phyloP scores from a whole-genome alignment of 1,139 yeast species.

The Waltiozyma sp. region DNA sequence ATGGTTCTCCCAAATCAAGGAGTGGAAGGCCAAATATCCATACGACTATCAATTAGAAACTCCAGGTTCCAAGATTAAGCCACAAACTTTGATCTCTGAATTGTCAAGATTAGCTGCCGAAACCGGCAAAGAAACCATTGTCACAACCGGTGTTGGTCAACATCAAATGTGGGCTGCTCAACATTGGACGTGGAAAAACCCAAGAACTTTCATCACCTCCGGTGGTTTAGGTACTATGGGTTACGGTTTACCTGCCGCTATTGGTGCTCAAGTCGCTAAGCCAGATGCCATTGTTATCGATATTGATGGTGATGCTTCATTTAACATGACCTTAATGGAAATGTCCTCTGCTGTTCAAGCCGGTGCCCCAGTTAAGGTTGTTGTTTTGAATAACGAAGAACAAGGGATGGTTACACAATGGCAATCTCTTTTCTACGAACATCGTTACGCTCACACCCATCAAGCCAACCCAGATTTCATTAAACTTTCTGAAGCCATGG shows the following conservation, averaged over 20 bases:
- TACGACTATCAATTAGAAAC: slow-evolving; percentile 69
- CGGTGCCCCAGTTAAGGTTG: slow-evolving; percentile 76
- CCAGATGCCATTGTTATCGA: slow-evolving; percentile 94
- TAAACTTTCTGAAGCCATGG: slow-evolving; percentile 92
- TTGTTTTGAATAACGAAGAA: slow-evolving; percentile 90
- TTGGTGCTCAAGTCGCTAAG: slow-evolving; percentile 94
- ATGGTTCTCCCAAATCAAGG: slow-evolving; percentile 66
- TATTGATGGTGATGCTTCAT: slow-evolving; percentile 97
- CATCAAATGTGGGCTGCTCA: slow-evolving; percentile 99
- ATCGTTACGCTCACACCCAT: slow-evolving; percentile 94
- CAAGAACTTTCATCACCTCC: slow-evolving; percentile 88
- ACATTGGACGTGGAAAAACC: slow-evolving; percentile 84
- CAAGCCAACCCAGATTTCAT: slow-evolving; percentile 89
- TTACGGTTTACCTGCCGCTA: slow-evolving; percentile 92
- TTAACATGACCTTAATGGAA: slow-evolving; percentile 93
- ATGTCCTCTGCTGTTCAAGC: slow-evolving; percentile 92
- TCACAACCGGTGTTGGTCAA: slow-evolving; percentile 98
- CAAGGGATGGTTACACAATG: slow-evolving; percentile 99
- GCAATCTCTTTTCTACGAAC: slow-evolving; percentile 95
- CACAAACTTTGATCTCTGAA: slow-evolving; percentile 81
- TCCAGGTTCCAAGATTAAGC: slow-evolving; percentile 76
- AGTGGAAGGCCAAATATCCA: slow-evolving; percentile 84
- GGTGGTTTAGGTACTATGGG: slow-evolving; percentile 99
- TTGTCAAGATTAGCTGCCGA: slow-evolving; percentile 61
- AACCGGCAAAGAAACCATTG: slow-evolving; percentile 63